phyloP scores from a whole-genome alignment of 2,329 filamentous ascomycete genomes.

The Zymoseptoria tritici region DNA sequence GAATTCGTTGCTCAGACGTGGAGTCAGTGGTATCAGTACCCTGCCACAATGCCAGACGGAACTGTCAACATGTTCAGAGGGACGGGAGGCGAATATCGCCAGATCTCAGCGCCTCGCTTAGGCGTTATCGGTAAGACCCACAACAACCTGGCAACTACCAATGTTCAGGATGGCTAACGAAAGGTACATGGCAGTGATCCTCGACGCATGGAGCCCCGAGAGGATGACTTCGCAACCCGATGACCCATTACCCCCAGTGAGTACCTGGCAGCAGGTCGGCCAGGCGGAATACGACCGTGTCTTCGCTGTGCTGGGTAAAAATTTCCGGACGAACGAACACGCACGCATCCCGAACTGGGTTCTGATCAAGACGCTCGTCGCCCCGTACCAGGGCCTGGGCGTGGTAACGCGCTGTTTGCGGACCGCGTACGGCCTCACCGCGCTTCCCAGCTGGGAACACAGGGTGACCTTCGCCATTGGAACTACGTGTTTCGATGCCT shows the following conservation, averaged over 20 bases:
- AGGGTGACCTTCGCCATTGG: conserved; percentile 3
- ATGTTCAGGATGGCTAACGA: too few relatives aligned
- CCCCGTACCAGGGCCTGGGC: neutral
- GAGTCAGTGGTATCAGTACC: neutral
- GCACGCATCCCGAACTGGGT: neutral
- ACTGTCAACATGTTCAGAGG: neutral
- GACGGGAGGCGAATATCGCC: neutral
- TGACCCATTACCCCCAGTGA: neutral
- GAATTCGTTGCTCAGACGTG: neutral
- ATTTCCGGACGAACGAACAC: too few relatives aligned
- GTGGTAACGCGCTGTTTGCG: conserved; percentile 1
- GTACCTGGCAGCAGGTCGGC: neutral
- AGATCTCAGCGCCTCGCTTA: neutral
- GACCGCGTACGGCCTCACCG: neutral
- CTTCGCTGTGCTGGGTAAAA: neutral
- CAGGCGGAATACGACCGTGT: neutral
- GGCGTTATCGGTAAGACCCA: neutral
- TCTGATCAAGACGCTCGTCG: neutral
- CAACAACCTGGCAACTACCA: too few relatives aligned
- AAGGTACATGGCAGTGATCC: neutral
- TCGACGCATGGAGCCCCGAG: neutral
- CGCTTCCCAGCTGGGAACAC: neutral
- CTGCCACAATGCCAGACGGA: neutral
- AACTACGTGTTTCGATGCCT: neutral
- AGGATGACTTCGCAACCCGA: neutral